Percentiles rank a stretch among this genome's conserved stretches.
Conservation (phyloP, 345 rosid genomes). For the rapeseed (Brassica napus) region DNA sequence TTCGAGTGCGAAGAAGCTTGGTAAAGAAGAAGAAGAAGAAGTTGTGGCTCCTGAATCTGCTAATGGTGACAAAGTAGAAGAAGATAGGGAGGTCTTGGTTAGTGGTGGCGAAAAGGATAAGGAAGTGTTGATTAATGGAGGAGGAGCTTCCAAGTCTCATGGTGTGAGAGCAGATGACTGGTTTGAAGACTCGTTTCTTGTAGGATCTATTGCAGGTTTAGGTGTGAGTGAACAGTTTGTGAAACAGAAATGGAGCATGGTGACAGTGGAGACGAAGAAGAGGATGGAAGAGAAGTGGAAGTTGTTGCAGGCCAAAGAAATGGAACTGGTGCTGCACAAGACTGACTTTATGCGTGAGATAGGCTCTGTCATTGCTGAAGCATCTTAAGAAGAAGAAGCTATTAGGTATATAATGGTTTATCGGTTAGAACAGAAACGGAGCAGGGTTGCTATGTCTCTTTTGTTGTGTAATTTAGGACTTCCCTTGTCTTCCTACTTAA, state of each 20-base stretch:
- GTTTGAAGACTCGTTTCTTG: conserved; percentile 21
- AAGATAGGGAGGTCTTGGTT: background rate
- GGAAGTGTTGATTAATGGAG: background rate
- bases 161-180: background rate
- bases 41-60: background rate
- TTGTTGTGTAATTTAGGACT: too few species aligned
- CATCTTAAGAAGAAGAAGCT: conserved; percentile 12
- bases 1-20: background rate
- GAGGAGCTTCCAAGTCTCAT: background rate
- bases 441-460: too few species aligned
- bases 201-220: background rate
- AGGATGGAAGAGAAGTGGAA: background rate
- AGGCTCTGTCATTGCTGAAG: background rate
- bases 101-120: background rate
- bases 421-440: too few species aligned
- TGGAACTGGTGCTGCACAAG: background rate
- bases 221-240: conserved; percentile 3
- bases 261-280: background rate
- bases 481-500: too few species aligned
- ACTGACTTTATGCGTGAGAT: background rate
- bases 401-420: too few species aligned
- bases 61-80: background rate
- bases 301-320: conserved; percentile 2
- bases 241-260: conserved; percentile 9
- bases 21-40: background rate